Percentiles rank a stretch among this genome's conserved stretches.
Evolutionary conservation across 2,329 filamentous ascomycete species (phyloP).

Genomic region (Talaromyces sp.): DNA sequence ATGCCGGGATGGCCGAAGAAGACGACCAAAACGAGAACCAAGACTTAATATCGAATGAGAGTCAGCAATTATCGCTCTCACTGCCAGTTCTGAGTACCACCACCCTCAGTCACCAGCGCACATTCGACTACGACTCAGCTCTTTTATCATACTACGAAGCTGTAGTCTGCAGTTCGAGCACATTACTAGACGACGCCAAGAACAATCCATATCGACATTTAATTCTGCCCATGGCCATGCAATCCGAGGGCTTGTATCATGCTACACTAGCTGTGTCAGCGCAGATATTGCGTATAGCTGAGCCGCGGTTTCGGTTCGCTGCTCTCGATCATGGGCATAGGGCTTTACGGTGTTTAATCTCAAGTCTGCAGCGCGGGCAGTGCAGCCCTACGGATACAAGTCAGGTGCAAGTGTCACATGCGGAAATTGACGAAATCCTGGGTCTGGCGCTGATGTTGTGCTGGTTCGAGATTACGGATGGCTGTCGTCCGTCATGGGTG

Average conservation of each 20-base stretch:
- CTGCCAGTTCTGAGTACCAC: background rate
- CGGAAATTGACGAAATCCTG: constrained; percentile 30
- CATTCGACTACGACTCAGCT: constrained; percentile 21
- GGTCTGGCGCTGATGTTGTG: constrained; percentile 31
- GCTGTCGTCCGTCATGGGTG: constrained; percentile 30
- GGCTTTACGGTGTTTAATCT: constrained; percentile 14
- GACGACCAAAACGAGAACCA: background rate
- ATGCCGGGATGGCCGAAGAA: background rate
- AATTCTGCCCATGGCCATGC: constrained; percentile 31
- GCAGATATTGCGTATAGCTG: constrained; percentile 26
- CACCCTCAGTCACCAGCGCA: background rate
- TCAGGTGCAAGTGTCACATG: background rate
- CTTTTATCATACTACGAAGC: constrained; percentile 30
- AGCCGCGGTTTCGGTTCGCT: constrained; percentile 24
- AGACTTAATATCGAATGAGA: background rate
- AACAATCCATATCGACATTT: constrained; percentile 33
- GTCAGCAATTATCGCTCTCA: background rate
- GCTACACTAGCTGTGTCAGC: constrained; percentile 30
- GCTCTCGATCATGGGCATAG: constrained; percentile 28
- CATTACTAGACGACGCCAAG: constrained; percentile 28
- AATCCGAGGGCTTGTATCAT: constrained; percentile 30
- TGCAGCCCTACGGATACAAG: background rate
- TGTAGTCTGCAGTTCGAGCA: constrained; percentile 31
- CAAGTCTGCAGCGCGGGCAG: background rate
- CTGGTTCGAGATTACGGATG: constrained; percentile 33